phyloP scores from a whole-genome alignment of 805 yeast genomes.

The Clavispora carvajalis region DNA sequence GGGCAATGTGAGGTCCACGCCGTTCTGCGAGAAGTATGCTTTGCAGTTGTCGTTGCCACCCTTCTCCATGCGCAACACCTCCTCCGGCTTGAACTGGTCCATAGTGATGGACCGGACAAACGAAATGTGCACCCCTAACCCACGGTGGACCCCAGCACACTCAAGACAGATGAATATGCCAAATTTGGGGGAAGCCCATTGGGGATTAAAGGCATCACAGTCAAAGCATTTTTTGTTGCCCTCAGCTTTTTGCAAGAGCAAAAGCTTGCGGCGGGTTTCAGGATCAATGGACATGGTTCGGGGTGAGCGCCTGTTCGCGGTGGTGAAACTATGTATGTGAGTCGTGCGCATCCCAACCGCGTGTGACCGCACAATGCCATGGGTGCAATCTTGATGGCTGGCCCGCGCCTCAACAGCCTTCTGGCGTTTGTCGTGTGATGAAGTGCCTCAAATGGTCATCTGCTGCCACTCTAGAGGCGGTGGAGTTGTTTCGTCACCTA shows the following conservation, averaged over 20 bases:
- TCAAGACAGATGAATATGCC: constrained; percentile 96
- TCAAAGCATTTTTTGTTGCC: constrained; percentile 88
- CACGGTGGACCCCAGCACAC: constrained; percentile 96
- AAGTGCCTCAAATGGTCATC: no score
- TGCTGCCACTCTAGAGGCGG: no score
- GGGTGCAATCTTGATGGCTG: no score
- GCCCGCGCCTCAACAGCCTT: no score
- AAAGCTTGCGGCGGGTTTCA: constrained; percentile 75
- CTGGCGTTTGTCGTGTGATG: no score
- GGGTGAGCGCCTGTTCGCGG: neutral
- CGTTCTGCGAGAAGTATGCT: constrained; percentile 64
- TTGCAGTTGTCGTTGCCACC: constrained; percentile 86
- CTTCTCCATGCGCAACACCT: constrained; percentile 80
- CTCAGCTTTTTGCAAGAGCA: constrained; percentile 73
- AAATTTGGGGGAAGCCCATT: constrained; percentile 98
- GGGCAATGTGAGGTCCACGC: constrained; percentile 59
- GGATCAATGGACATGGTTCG: constrained; percentile 76
- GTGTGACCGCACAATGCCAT: no score
- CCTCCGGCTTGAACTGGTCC: constrained; percentile 97
- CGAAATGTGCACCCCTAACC: constrained; percentile 93
- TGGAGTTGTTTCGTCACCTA: no score
- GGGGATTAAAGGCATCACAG: constrained; percentile 94
- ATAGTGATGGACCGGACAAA: constrained; percentile 95
- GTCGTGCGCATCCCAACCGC: neutral
- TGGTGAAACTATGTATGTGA: neutral